Base-by-base conservation (phyloP, 2,329 filamentous ascomycete genomes). In the Aureobasidium uvarum region DNA sequence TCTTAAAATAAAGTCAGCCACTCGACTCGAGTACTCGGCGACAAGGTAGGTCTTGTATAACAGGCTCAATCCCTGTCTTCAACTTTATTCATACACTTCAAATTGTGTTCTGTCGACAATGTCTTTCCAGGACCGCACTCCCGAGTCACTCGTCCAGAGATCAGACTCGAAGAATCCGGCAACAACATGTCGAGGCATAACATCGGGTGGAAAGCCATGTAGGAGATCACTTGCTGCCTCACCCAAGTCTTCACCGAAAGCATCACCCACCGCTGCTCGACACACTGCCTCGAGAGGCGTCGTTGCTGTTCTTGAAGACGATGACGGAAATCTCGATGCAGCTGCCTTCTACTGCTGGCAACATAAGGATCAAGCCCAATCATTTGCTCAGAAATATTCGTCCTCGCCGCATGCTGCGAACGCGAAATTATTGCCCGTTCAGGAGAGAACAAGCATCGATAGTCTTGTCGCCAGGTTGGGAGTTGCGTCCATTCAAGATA, bases 111-210 rank as follows among this genome's bases (percentile, higher is more conserved):
- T 14, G 4, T 33, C 58, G 20, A 23, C 28, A 13, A 56, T 64
- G 62, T 48, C 62, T 46, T 64, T 56, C 31, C 52, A 68, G 14
- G 59, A 62, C 39, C 66, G 60, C 74, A 96, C 92, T 0, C 93
- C 94, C 69, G 93, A 97, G 80, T 89, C 90, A 23, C 80, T 89
- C 33, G 81, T 97, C 66, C 84, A 84, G 66, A 89, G 93, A 66
- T 87, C 87, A 72, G 93, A 97, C 81, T 96, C 92, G 60, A 91
- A 90, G 75, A 89, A 96, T 70, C 89, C 92, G 2, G 83, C 85
- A 1, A 89, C 88, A 14, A 97, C 93, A 75, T 99, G 95, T 78
- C 88, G 89, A 78, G 95, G 95, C 66, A 86, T 98, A 68, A 97
- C 92, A 4, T 83, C 86, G 33, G 86, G 83, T 70, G 95, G 95